Base-by-base conservation (phyloP, 2,329 filamentous ascomycete genomes). In the Exophiala xenobiotica region DNA sequence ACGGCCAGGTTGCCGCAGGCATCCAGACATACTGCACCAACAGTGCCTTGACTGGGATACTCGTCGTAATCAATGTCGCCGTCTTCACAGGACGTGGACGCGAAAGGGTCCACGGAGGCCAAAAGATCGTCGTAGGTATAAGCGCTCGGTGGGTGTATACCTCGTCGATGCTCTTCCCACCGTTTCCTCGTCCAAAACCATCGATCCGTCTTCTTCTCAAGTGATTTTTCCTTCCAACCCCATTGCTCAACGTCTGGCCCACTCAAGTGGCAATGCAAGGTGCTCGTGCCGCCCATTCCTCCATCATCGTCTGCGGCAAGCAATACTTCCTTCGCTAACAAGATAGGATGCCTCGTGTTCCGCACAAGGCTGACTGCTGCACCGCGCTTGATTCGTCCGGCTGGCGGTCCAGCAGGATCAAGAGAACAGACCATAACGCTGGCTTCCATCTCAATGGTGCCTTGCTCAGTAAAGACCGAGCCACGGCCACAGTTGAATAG, bases 401-500 rank as follows among this genome's bases (percentile, higher is more conserved):
- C 49, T 29, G 48, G 49, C 50, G 44, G 39, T 2, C 58, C 55
- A 4, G 56, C 46, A 4, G 53, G 54, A 1, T 54, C 31, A 11
- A 69, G 50, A 1, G 66, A 68, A 1, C 86, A 87, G 0, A 95
- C 87, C 90, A 95, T 95, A 45, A 95, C 81, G 6, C 83, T 88
- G 1, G 88, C 88, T 70, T 96, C 90, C 55, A 95, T 83, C 72
- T 96, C 88, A 67, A 91, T 90, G 56, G 84, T 79, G 14, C 90
- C 91, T 59, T 86, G 84, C 44, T 85, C 82, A 0, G 89, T 95
- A 69, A 95, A 96, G 16, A 95, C 90, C 44, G 90, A 88, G 46
- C 91, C 91, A 62, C 83, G 85, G 6, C 84, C 90, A 51, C 84
- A 83, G 72, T 96, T 96, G 78, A 93, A 95, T 3, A 95, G 79